A percentile compares a stretch with the other conserved stretches of the same genome.
Conservation (phyloP, 2,329 filamentous ascomycete species). For the Aulographum hederae region DNA sequence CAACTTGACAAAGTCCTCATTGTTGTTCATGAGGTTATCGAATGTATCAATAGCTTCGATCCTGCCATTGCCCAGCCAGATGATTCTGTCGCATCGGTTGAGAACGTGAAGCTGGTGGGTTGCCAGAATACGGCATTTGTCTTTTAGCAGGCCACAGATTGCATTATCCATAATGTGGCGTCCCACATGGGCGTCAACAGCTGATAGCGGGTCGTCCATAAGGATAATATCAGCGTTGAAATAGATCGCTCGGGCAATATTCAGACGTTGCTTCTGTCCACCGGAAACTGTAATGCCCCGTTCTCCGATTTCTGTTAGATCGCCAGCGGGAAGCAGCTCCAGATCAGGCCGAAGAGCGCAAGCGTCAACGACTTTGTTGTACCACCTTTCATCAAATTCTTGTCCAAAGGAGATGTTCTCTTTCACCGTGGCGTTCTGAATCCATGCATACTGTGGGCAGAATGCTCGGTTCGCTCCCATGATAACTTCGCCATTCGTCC, state of each 20-base stretch:
- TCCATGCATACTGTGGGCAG: conserved; percentile 95
- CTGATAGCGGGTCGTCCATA: conserved; percentile 45
- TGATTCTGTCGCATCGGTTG: conserved; percentile 73
- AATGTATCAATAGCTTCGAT: conserved; percentile 81
- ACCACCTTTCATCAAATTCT: conserved; percentile 54
- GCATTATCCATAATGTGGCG: conserved; percentile 78
- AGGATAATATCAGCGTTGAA: conserved; percentile 44
- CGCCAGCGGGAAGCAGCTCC: conserved; percentile 81
- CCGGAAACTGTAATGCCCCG: conserved; percentile 90
- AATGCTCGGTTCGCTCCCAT: conserved; percentile 72
- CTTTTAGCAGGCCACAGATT: conserved; percentile 70
- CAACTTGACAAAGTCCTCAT: conserved; percentile 60
- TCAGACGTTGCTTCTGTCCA: conserved; percentile 86
- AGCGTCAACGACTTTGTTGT: conserved; percentile 64
- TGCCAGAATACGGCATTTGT: conserved; percentile 80
- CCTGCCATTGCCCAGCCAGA: conserved; percentile 78
- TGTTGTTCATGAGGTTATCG: conserved; percentile 64
- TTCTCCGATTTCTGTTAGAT: conserved; percentile 85
- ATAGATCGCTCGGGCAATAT: conserved; percentile 68
- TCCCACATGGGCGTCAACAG: conserved; percentile 40
- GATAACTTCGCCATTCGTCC: conserved; percentile 53
- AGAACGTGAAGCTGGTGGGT: conserved; percentile 93
- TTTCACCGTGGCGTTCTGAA: conserved; percentile 74
- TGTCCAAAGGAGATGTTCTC: conserved; percentile 90
- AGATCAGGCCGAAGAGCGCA: conserved; percentile 75